Base-by-base conservation (phyloP, 2,329 filamentous ascomycete species). In the Alternaria postmessia region DNA sequence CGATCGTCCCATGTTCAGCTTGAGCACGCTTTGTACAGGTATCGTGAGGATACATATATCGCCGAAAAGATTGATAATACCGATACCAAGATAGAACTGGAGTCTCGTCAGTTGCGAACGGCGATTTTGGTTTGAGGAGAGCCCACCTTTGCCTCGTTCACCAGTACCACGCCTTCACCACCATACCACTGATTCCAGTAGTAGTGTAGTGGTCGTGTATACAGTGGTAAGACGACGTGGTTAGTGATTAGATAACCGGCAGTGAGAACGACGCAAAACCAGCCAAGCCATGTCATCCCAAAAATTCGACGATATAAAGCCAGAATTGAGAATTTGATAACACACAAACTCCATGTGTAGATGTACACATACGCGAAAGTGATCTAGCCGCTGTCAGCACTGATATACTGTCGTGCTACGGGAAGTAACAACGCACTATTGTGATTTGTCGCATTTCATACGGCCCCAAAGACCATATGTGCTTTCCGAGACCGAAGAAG, bases 261-360 rank as follows among this genome's bases (percentile, higher is more conserved):
- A 7, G 53, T 56, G 11, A 56, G 34, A 14, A 11, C 44, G 14
- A 49, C n/a, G 26, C 53, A 56, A n/a, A 56, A 56, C 34, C 44
- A 49, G 30, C 53, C 53, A 62, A 56, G 44, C 43, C 63, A 68
- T n/a, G 66, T 60, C 48, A 71, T 53, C 9, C 70, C 70, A 24
- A 73, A 71, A 26, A 73, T 71, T n/a, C 70, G 69, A 18, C 62
- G 64, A 36, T 73, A 73, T 12, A 73, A 47, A 5, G 68, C 66
- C 12, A 73, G 59, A n/a, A 73, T 71, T 0, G 69, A 71, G 47
- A 66, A 67, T 41, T 73, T 73, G 55, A 73, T 73, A 7, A 71
- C 57, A 39, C 64, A 70, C 0, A 73, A 62, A 39, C 69, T 70
- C 67, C 69, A 73, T 3, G 68, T 63, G 42, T 73, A 71, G 41